Base-by-base conservation (phyloP, 176 grass and related monocot species). In the Puccinellia tenuiflora region DNA sequence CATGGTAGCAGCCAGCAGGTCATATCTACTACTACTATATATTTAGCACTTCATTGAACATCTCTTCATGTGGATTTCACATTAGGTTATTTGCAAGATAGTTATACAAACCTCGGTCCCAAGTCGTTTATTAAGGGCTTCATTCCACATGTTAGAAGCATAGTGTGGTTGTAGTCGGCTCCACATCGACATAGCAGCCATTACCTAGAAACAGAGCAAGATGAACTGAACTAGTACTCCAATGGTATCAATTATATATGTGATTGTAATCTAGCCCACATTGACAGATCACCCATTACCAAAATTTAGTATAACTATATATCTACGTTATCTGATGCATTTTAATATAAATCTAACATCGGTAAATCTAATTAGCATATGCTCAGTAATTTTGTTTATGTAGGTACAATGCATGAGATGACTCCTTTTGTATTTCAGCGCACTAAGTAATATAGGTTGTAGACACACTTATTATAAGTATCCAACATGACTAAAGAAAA, bases 111-210 rank as follows among this genome's bases (percentile, higher is more conserved):
- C 97, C 93, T 99, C 91, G 33, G 97, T 99, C 37, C 89, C 97
- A 50, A 99, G 97, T 38, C 97, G 83, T 40, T 99, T 99, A 25
- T 99, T 99, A 61, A 99, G 97, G n/a, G 97, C 93, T 87, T 99
- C 97, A 57, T 99, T 99, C 97, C 93, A 99, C 97, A 99, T 99
- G 78, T 99, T 96, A 39, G 97, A 87, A 85, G 93, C 93, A 77
- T 99, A 94, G 45, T 45, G 81, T 68, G 97, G 97, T 87, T 96
- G 97, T 85, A 99, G 60, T 66, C 93, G 93, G 20, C 86, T 89
- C 97, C 97, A 99, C 93, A 99, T 99, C 24, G 91, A 93, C 91
- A 99, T 99, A 70, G 90, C 67, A 52, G 97, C 90, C 86, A 99
- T 94, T 84, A 99, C 93, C 97, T 99, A 84, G 18, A 87, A 86